A percentile compares a stretch with the other conserved stretches of the same genome.
phyloP scores from a whole-genome alignment of 108 stramenopile genomes.

The Stephanodiscus minutulus region DNA sequence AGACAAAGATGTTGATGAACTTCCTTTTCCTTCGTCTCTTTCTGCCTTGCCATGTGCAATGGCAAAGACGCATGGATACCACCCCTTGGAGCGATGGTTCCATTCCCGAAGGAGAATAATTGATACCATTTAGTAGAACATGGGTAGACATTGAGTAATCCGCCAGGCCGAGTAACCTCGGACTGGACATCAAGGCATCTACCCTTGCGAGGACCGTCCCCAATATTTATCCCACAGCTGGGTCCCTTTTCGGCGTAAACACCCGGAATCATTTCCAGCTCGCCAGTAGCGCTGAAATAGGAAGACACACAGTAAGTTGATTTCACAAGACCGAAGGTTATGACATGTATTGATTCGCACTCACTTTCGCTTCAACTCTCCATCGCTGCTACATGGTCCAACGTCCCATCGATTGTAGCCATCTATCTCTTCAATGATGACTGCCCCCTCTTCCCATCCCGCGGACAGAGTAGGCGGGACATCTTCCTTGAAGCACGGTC shows the following conservation, averaged over 20 bases:
- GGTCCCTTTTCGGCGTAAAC: constrained; percentile 72
- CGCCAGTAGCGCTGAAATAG: constrained; percentile 53
- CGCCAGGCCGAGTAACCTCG: constrained; percentile 65
- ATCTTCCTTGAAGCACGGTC: constrained; percentile 78
- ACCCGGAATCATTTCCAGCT: constrained; percentile 67
- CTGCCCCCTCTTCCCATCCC: constrained; percentile 84
- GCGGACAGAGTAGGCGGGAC: constrained; percentile 66
- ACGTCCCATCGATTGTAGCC: constrained; percentile 82
- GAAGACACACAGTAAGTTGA: background rate
- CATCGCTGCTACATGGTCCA: constrained; percentile 85
- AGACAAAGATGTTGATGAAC: constrained; percentile 63
- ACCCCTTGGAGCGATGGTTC: constrained; percentile 59
- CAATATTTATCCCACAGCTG: constrained; percentile 69
- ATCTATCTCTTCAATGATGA: constrained; percentile 78
- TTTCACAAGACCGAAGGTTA: background rate
- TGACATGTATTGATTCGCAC: constrained; percentile 18
- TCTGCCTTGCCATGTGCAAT: constrained; percentile 49
- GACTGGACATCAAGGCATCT: constrained; percentile 83
- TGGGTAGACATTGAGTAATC: constrained; percentile 71
- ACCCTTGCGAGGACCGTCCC: constrained; percentile 75
- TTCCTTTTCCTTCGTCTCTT: constrained; percentile 51
- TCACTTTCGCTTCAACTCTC: constrained; percentile 66
- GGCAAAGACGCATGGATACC: constrained; percentile 73
- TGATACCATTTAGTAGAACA: constrained; percentile 86
- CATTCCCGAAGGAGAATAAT: constrained; percentile 86